phyloP scores from a whole-genome alignment of 2,329 filamentous ascomycete species.

The Lanzia echinophila region DNA sequence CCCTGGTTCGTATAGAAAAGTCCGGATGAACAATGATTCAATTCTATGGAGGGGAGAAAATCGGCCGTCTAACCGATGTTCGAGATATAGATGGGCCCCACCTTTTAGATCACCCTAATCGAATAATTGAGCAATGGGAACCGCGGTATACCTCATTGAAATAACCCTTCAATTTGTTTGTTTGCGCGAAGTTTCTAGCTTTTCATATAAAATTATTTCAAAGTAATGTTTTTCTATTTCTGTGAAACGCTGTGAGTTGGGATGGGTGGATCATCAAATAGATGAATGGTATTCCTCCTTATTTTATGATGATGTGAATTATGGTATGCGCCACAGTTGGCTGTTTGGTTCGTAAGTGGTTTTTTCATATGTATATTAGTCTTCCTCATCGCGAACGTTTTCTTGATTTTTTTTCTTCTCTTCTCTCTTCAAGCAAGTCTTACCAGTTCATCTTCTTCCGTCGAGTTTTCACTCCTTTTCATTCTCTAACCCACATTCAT shows the following conservation, averaged over 20 bases:
- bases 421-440: conserved; percentile 4
- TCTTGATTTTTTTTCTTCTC: background rate
- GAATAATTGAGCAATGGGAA: no score
- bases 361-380: conserved; percentile 1
- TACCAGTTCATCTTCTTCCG: background rate
- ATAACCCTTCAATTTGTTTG: background rate
- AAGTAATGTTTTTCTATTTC: background rate
- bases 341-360: background rate
- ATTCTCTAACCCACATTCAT: conserved; percentile 12
- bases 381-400: background rate
- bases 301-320: background rate
- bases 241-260: background rate
- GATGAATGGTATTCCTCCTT: background rate
- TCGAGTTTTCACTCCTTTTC: background rate
- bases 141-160: no score
- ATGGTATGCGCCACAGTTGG: background rate
- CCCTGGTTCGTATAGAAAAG: no score
- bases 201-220: background rate
- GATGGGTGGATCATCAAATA: background rate
- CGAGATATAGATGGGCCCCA: no score
- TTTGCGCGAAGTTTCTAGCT: background rate
- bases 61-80: no score
- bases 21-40: no score
- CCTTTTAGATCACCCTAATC: no score
- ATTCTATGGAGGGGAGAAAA: no score